Percentiles rank a stretch among this genome's conserved stretches.
Conservation (phyloP, 2,329 filamentous ascomycete genomes). For the Aspergillus quadricinctus region DNA sequence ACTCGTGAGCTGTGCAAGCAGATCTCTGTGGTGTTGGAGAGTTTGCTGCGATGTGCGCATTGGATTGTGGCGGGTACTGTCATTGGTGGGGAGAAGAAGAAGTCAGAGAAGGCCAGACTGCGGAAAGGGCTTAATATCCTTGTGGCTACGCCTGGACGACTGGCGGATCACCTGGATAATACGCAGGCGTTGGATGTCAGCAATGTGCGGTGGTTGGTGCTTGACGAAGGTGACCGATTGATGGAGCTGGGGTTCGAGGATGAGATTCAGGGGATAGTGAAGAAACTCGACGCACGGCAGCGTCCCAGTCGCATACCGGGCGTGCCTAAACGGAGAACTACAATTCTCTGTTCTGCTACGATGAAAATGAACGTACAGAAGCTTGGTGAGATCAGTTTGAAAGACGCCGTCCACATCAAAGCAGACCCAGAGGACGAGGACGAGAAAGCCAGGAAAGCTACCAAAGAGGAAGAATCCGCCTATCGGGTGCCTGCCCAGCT, state of each 20-base stretch:
- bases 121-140: slow-evolving; percentile 94
- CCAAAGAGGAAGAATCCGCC: slow-evolving; percentile 48
- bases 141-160: slow-evolving; percentile 85
- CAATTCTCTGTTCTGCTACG: slow-evolving; percentile 90
- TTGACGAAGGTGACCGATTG: slow-evolving; percentile 95
- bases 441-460: slow-evolving; percentile 45
- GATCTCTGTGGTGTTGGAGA: slow-evolving; percentile 81
- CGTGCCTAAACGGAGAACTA: slow-evolving; percentile 70
- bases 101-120: slow-evolving; percentile 85
- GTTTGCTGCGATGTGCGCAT: slow-evolving; percentile 78
- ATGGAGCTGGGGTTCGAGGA: slow-evolving; percentile 98
- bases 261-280: slow-evolving; percentile 82
- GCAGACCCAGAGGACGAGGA: slow-evolving; percentile 57
- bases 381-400: slow-evolving; percentile 88
- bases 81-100: slow-evolving; percentile 67
- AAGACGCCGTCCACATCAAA: slow-evolving; percentile 84
- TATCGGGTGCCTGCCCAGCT: slow-evolving; percentile 88
- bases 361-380: slow-evolving; percentile 97
- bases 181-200: slow-evolving; percentile 85
- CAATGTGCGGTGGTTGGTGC: slow-evolving; percentile 85
- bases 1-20: slow-evolving; percentile 94
- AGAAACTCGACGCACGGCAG: slow-evolving; percentile 66
- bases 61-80: slow-evolving; percentile 92
- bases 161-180: slow-evolving; percentile 88
- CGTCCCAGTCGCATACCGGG: slow-evolving; percentile 60